Base-by-base conservation (phyloP, 2,329 filamentous ascomycete species). In the Penicillium nordicum region DNA sequence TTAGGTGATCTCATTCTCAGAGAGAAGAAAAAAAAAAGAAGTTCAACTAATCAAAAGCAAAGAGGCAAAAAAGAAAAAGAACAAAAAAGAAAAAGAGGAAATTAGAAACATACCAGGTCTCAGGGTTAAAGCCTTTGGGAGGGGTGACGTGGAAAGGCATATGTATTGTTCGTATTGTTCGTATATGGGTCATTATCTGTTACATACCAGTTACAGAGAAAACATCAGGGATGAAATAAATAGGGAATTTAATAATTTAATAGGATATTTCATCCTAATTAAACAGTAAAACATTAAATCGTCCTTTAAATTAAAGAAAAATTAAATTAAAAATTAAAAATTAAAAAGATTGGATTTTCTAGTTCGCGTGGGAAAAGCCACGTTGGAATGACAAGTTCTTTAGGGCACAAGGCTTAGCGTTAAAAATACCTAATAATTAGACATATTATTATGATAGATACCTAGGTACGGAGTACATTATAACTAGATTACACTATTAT, bases 1-100 rank as follows among this genome's bases (percentile, higher is more conserved):
- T 50, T 56, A 52, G 61, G 62, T 65, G 63, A 65, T 64, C 62
- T 51, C 46, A 55, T 51, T 25, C 47, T 50, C 45, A 37, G 21
- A 37, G 36, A 42, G 5, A 27, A 27, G 51, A 43, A 41, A 38
- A 27, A 27, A 53, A 43, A 41, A 38, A 23, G 42, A 40, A 27
- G 41, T 34, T 32, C 50, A 50, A 50, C 53, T 55, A 55, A 55
- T 55, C 47, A 52, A 51, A 58, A 44, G 53, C 32, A 55, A 55
- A 55, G 57, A 57, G 54, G 57, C 54, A 47, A 57, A 59, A 32
- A 30, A 30, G 3, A 58, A 62, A 45, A 29, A 27, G 21, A 21
- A 21, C 21, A 55, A 30, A 32, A 32, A 32, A 56, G 61, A 46
- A 30, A 34, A 56, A 46, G 47, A 60, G 50, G 47, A 44, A 53